Percentiles rank a stretch among this genome's conserved stretches.
Conservation (phyloP, 2,329 filamentous ascomycete species). For the Verticillium albo-atrum region DNA sequence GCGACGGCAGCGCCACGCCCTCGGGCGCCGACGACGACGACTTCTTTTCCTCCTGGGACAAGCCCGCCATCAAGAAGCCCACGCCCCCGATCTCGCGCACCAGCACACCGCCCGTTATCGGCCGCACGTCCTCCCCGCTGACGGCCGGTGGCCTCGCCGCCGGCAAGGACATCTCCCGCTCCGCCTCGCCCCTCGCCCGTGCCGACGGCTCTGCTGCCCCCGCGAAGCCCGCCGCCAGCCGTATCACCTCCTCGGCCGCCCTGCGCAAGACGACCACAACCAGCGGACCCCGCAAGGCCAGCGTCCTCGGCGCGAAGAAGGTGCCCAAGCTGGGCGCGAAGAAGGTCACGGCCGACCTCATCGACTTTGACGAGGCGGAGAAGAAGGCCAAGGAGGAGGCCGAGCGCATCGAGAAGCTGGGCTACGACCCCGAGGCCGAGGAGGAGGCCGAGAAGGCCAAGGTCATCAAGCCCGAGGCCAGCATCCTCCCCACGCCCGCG, state of each 20-base stretch:
- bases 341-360: conserved; percentile 74
- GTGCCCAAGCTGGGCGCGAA: conserved; percentile 83
- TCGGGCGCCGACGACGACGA: conserved; percentile 80
- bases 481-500: conserved; percentile 70
- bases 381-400: conserved; percentile 97
- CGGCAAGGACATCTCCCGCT: conserved; percentile 67
- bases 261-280: conserved; percentile 69
- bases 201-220: conserved; percentile 40
- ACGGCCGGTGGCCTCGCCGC: conserved; percentile 70
- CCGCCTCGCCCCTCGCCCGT: conserved; percentile 76
- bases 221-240: conserved; percentile 58
- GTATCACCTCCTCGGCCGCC: conserved; percentile 73
- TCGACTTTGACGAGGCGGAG: conserved; percentile 97
- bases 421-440: conserved; percentile 91
- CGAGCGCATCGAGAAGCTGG: conserved; percentile 89
- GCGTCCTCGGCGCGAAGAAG: conserved; percentile 84
- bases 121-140: conserved; percentile 86
- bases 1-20: conserved; percentile 70
- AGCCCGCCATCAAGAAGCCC: conserved; percentile 92
- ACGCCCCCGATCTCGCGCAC: conserved; percentile 91
- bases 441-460: conserved; percentile 44
- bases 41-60: conserved; percentile 99
- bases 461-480: conserved; percentile 51
- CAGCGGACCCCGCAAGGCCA: conserved; percentile 70
- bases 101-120: conserved; percentile 75